These are phyloP conservation scores for Microsporum canis DNA, from an alignment of 2,329 filamentous ascomycete species.

Conservation along the genomic window DNA sequence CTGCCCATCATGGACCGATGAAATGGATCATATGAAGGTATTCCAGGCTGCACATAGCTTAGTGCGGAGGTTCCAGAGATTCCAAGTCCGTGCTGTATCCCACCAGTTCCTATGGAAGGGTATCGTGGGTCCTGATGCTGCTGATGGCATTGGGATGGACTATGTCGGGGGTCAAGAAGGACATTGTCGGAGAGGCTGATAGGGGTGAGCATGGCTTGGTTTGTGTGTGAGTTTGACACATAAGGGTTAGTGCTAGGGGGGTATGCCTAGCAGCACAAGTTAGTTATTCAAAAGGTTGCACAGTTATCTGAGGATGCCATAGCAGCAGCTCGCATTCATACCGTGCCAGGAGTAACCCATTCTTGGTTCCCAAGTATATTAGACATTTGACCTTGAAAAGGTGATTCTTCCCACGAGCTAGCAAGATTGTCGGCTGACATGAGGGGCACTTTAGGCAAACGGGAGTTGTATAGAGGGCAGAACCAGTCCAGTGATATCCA, in stretches of 20 bases:
- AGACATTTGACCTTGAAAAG: slow-evolving; percentile 10
- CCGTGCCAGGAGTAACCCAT: slow-evolving; percentile 13
- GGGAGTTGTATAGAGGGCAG: not conserved
- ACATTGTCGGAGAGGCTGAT: slow-evolving; percentile 30
- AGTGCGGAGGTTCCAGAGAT: slow-evolving; percentile 24
- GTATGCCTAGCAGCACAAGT: slow-evolving; percentile 16
- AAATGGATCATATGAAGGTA: slow-evolving; percentile 17
- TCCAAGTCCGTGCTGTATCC: slow-evolving; percentile 27
- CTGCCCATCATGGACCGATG: slow-evolving; percentile 6
- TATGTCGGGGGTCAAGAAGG: slow-evolving; percentile 23
- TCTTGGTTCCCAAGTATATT: slow-evolving; percentile 8
- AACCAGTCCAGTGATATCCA: not conserved
- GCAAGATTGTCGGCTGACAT: slow-evolving; percentile 10
- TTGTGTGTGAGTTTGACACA: slow-evolving; percentile 23
- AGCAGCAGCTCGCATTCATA: slow-evolving; percentile 3
- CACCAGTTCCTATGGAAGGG: slow-evolving; percentile 19
- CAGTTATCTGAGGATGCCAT: not conserved
- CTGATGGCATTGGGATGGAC: slow-evolving; percentile 25
- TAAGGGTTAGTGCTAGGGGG: slow-evolving; percentile 23
- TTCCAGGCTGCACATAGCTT: slow-evolving; percentile 22
- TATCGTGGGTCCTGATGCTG: slow-evolving; percentile 31
- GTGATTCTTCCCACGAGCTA: slow-evolving; percentile 11
- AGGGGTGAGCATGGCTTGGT: slow-evolving; percentile 26
- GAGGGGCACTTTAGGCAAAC: not conserved
- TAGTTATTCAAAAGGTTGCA: not conserved